A percentile compares a stretch with the other conserved stretches of the same genome.
These are phyloP conservation scores for Acanthamoeba castellanii DNA, from an alignment of 208 protist genomes.

Conservation along the genomic window DNA sequence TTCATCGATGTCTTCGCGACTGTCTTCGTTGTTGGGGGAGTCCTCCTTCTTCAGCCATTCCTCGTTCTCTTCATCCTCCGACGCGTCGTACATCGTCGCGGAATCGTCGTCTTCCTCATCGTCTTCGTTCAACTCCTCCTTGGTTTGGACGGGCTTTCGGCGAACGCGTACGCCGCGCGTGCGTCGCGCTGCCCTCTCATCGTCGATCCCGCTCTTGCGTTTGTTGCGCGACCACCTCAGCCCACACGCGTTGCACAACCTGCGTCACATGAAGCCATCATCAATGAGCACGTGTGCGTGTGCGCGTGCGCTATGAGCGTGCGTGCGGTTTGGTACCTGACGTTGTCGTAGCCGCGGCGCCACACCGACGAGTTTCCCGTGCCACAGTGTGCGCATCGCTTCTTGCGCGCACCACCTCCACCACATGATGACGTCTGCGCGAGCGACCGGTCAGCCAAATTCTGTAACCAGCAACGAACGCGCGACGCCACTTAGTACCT, in stretches of 20 bases:
- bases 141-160: background rate
- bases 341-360: slow-evolving; percentile 14
- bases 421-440: background rate
- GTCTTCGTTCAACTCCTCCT: too few species aligned
- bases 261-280: too few species aligned
- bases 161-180: background rate
- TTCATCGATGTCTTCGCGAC: too few species aligned
- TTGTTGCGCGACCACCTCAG: slow-evolving; percentile 32
- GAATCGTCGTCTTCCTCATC: too few species aligned
- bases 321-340: too few species aligned
- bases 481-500: background rate
- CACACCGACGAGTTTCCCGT: background rate
- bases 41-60: too few species aligned
- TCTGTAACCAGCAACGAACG: background rate
- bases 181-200: background rate
- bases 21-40: too few species aligned
- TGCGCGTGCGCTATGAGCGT: too few species aligned
- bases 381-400: background rate
- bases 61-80: too few species aligned
- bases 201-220: slow-evolving; percentile 29
- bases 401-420: background rate
- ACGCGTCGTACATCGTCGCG: too few species aligned
- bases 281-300: too few species aligned
- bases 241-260: slow-evolving; percentile 11
- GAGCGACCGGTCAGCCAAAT: background rate